A percentile compares a stretch with the other conserved stretches of the same genome.
phyloP scores from a whole-genome alignment of 345 rosid species.

The Populus deltoides region DNA sequence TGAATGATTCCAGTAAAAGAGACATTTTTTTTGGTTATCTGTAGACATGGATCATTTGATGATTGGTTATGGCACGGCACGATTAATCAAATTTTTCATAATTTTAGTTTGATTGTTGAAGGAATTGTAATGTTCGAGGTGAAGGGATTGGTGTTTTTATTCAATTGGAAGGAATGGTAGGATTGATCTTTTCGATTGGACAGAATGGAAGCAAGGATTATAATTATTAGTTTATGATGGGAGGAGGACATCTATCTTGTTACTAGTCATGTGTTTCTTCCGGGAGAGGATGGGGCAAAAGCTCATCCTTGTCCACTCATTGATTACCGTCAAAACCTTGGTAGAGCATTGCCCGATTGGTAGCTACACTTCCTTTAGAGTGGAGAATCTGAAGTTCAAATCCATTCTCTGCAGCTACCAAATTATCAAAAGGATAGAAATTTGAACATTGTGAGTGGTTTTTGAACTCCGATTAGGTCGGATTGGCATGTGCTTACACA shows the following conservation, averaged over 20 bases:
- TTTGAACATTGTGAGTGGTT: background rate
- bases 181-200: background rate
- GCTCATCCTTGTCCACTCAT: background rate
- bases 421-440: background rate
- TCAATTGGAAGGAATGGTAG: background rate
- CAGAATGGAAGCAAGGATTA: background rate
- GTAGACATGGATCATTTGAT: conserved; percentile 1
- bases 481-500: background rate
- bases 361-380: background rate
- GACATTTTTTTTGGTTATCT: background rate
- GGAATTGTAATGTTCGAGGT: background rate
- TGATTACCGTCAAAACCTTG: background rate
- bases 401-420: background rate
- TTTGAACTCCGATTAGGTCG: background rate
- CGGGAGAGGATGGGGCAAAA: background rate
- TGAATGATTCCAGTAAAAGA: background rate
- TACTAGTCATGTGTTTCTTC: background rate
- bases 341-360: background rate
- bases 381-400: background rate
- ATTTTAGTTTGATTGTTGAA: background rate
- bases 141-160: background rate
- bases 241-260: background rate
- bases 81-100: background rate
- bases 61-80: background rate
- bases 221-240: background rate